Base-by-base conservation (phyloP, 306 rosid genomes). In the Datisca glomerata region DNA sequence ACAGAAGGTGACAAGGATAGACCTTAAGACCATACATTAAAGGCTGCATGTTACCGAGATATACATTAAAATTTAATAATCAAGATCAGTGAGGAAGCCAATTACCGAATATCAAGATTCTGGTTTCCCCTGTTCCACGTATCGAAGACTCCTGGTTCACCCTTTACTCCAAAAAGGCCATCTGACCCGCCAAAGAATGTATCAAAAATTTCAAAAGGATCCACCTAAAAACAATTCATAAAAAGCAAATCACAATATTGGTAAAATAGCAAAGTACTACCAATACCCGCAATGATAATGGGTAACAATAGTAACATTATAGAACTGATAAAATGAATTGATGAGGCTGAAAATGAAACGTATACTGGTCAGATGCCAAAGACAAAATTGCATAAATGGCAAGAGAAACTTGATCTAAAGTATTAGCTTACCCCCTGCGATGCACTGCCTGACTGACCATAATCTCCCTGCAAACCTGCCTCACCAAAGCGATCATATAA, bases 401-500 rank as follows among this genome's bases (percentile, higher is more conserved):
- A 14, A 37, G 17, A 37, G 0, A 37, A 37, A 37, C 19, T 12
- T 10, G 42, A 37, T 37, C 17, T 24, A 19, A 43, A 14, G 18
- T 14, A 29, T 60, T 39, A 57, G 61, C 91, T 53, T 75, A 89
- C 95, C 92, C 78, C 81, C 28, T 37, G 34, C 12, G 98, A 66
- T 52, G 71, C 67, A 67, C 48, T 48, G 45, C 51, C 53, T 12
- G 78, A 42, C 11, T 60, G 71, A 47, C 55, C 93, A 66, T 67
- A 68, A 20, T 72, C 95, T 72, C 73, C 91, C 56, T 74, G 70
- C 40, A 89, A 78, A 71, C 86, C 93, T 63, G 77, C 72, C 86
- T 77, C 92, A 39, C 93, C 93, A 69, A 75, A 80, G 67, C 80
- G 93, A 59, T 89, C 98, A 61, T 89, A 89, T 53, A 70, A 53